These are phyloP conservation scores for Silene latifolia DNA, from an alignment of 148 eudicot genomes.

Conservation along the genomic window DNA sequence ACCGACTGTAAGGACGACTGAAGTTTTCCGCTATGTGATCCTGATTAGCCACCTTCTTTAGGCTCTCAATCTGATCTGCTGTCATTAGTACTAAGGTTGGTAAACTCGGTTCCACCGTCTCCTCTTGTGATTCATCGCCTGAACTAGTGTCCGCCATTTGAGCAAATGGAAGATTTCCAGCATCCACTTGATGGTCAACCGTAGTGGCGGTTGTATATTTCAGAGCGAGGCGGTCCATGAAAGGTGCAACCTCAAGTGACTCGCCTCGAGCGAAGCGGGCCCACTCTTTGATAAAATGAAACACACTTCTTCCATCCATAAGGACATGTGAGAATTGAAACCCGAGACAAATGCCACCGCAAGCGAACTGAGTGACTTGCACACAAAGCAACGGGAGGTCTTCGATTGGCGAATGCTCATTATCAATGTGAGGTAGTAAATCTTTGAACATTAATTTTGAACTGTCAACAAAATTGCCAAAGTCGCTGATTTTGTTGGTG, in stretches of 20 bases:
- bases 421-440: background rate
- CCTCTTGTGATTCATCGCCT: background rate
- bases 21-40: background rate
- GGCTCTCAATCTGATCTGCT: background rate
- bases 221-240: background rate
- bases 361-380: conserved; percentile 9
- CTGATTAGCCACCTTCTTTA: background rate
- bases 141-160: background rate
- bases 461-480: background rate
- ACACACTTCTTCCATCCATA: background rate
- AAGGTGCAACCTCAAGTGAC: background rate
- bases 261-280: background rate
- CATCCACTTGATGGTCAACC: background rate
- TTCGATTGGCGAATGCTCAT: background rate
- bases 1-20: conserved; percentile 17
- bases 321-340: too few species aligned
- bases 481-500: background rate
- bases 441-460: conserved; percentile 8
- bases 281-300: background rate
- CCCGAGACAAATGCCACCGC: conserved; percentile 11
- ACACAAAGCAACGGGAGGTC: conserved; percentile 3
- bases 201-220: background rate
- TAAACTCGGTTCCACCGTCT: background rate
- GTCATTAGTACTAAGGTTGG: background rate
- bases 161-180: background rate